These are phyloP conservation scores for Nigrograna mackinnonii DNA, from an alignment of 2,329 filamentous ascomycete genomes.

Conservation along the genomic window DNA sequence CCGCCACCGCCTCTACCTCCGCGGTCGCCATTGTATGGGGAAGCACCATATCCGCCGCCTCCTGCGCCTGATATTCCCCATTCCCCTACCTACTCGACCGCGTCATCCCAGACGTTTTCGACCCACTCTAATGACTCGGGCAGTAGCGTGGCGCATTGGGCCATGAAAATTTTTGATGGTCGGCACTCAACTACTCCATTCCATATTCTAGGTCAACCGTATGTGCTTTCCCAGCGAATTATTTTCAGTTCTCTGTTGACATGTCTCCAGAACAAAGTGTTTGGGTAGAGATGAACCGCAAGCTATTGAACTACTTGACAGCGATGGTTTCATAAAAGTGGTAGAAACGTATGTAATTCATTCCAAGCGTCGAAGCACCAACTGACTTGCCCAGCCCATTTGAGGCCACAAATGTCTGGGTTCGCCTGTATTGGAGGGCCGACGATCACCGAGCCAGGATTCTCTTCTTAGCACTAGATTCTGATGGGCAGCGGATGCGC, in stretches of 20 bases:
- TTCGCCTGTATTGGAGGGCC: slow-evolving; percentile 56
- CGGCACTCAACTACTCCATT: slow-evolving; percentile 43
- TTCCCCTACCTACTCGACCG: slow-evolving; percentile 47
- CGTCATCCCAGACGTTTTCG: slow-evolving; percentile 45
- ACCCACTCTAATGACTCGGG: slow-evolving; percentile 39
- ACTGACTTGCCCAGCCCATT: slow-evolving; percentile 44
- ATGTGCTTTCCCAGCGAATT: not conserved
- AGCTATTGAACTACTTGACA: slow-evolving; percentile 35
- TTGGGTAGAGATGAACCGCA: slow-evolving; percentile 38
- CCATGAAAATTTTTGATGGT: slow-evolving; percentile 48
- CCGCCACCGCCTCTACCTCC: slow-evolving; percentile 12
- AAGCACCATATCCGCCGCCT: slow-evolving; percentile 28
- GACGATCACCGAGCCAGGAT: slow-evolving; percentile 58
- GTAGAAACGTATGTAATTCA: slow-evolving; percentile 37
- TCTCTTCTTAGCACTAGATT: slow-evolving; percentile 52
- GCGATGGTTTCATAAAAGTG: slow-evolving; percentile 47
- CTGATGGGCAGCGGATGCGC: slow-evolving; percentile 41
- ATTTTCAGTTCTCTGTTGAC: not conserved
- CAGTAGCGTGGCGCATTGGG: slow-evolving; percentile 45
- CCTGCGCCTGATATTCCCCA: slow-evolving; percentile 42
- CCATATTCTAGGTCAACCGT: slow-evolving; percentile 28
- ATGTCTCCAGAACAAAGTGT: slow-evolving; percentile 31
- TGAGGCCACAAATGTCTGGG: slow-evolving; percentile 49
- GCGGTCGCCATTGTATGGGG: slow-evolving; percentile 6
- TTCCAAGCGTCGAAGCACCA: not conserved